Conservation (phyloP, 371 early-diverging fungal species). For the Mortierella sp. region DNA sequence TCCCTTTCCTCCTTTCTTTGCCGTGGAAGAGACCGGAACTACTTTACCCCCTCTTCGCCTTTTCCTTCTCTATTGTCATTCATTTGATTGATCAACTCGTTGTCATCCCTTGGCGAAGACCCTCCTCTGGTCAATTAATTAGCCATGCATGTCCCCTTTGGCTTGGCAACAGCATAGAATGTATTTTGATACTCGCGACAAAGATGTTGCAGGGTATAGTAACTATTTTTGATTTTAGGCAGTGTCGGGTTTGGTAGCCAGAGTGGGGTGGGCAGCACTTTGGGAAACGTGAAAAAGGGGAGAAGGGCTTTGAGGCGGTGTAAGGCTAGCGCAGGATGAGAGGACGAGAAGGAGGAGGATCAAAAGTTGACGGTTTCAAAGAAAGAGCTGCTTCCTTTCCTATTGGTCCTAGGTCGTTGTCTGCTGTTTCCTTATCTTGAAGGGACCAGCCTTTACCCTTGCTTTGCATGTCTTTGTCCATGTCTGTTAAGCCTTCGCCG, state of each 20-base stretch:
- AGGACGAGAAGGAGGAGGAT: not conserved
- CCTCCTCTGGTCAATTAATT: not conserved
- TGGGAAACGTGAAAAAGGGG: too few relatives aligned
- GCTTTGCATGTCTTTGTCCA: not conserved
- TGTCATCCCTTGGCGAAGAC: not conserved
- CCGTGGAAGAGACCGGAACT: slow-evolving; percentile 9
- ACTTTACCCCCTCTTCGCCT: not conserved
- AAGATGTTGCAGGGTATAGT: too few relatives aligned
- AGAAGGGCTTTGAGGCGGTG: too few relatives aligned
- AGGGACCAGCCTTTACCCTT: not conserved
- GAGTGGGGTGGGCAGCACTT: too few relatives aligned
- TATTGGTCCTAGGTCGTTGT: not conserved
- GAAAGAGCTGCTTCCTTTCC: slow-evolving; percentile 1
- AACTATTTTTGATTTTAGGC: too few relatives aligned
- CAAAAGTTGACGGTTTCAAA: not conserved
- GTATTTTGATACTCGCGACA: not conserved
- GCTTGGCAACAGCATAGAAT: not conserved
- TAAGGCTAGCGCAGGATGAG: too few relatives aligned
- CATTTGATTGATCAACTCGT: not conserved
- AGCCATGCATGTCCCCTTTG: not conserved
- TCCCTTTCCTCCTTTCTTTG: not conserved
- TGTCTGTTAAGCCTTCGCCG: not conserved
- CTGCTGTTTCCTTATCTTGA: not conserved
- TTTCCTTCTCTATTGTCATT: not conserved
- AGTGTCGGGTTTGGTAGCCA: too few relatives aligned